A percentile compares a stretch with the other conserved stretches of the same genome.
These are phyloP conservation scores for Purpureocillium takamizusanense DNA, from an alignment of 2,329 filamentous ascomycete genomes.

Conservation along the genomic window DNA sequence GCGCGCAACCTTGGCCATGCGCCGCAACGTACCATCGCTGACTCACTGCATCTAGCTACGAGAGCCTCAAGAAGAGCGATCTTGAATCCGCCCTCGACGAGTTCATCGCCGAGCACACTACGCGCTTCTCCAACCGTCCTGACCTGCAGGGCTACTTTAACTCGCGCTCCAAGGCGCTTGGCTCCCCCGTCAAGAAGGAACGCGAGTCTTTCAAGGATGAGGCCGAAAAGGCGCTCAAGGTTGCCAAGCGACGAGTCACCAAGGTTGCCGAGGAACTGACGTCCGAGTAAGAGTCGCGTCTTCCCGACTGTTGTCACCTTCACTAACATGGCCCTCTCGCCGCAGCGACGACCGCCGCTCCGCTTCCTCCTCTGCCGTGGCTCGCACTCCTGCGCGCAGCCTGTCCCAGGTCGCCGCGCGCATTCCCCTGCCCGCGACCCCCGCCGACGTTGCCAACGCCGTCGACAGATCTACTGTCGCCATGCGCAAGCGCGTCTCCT, in stretches of 20 bases:
- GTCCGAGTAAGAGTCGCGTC: slow-evolving; percentile 27
- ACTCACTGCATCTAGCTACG: slow-evolving; percentile 43
- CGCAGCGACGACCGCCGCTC: slow-evolving; percentile 22
- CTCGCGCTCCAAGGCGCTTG: slow-evolving; percentile 48
- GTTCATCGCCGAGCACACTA: slow-evolving; percentile 60
- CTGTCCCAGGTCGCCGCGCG: slow-evolving; percentile 45
- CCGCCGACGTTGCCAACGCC: slow-evolving; percentile 65
- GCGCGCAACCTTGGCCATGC: not conserved
- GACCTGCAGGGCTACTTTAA: slow-evolving; percentile 68
- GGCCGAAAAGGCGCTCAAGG: slow-evolving; percentile 30
- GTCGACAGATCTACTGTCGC: slow-evolving; percentile 64
- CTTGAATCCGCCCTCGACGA: slow-evolving; percentile 68
- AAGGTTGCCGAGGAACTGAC: slow-evolving; percentile 36
- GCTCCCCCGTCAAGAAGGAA: slow-evolving; percentile 54
- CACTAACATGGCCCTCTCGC: slow-evolving; percentile 3
- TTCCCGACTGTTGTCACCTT: not conserved
- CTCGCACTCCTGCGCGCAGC: slow-evolving; percentile 41
- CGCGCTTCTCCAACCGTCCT: slow-evolving; percentile 53
- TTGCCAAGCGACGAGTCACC: slow-evolving; percentile 33
- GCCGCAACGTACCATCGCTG: not conserved
- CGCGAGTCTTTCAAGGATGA: slow-evolving; percentile 28
- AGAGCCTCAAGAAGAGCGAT: slow-evolving; percentile 67
- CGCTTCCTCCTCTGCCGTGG: slow-evolving; percentile 31
- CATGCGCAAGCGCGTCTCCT: slow-evolving; percentile 56
- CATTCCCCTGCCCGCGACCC: slow-evolving; percentile 71